Base-by-base conservation (phyloP, 495 filamentous ascomycete species). In the Daldinia bambusicola region DNA sequence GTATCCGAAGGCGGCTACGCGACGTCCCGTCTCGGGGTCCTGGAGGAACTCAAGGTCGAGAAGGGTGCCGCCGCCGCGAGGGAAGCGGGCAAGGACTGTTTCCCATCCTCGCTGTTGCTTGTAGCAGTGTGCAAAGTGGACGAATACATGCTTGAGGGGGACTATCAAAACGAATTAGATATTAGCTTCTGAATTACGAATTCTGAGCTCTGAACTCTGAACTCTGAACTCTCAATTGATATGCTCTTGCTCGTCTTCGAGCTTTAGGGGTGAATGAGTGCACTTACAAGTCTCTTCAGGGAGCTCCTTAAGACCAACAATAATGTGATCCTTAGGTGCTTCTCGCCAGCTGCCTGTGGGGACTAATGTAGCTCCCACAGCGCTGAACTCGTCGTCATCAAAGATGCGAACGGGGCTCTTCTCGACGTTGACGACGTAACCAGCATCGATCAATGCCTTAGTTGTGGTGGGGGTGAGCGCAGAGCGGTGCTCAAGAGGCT, bases 241-340 rank as follows among this genome's bases (percentile, higher is more conserved):
- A 26, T 26, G 26, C 26, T 1, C 7, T 7, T 16, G 16, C 6
- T 1, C 16, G 0, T 36, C 34, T 18, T 22, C 12, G 22, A 51
- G 14, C 32, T 22, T 6, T 20, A 18, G 3, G 9, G n/a, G n/a
- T 41, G n/a, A n/a, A n/a, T 48, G 36, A 26, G n/a, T 18, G 4
- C 22, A 78, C 84, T 80, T 78, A 85, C 86, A 93, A 36, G 90
- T 88, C 73, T 97, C 91, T 76, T 96, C 93, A 6, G 92, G 92
- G 14, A 98, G 85, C 83, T 98, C 95, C 86, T 99, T 99, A 55
- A 99, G 85, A 40, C 95, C 95, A 67, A 98, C 85, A 73, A 97
- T 93, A 75, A 93, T 92, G 75, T 94, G 88, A 63, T 93, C 88
- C 69, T 85, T 82, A 22, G 95, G 93, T 0, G 89, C 92, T 60